phyloP scores from a whole-genome alignment of 345 rosid genomes.

The Hirschfeldia incana region DNA sequence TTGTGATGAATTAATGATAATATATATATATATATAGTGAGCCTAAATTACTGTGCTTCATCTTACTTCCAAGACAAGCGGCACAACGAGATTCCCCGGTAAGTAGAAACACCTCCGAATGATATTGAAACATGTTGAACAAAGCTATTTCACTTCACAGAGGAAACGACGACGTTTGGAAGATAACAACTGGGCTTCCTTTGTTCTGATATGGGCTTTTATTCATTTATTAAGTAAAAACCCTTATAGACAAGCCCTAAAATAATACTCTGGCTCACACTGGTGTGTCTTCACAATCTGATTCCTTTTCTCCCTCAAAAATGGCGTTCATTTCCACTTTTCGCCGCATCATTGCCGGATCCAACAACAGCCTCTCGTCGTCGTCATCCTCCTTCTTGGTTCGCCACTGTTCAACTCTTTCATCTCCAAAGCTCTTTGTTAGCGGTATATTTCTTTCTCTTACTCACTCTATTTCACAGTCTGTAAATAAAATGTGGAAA shows the following conservation, averaged over 20 bases:
- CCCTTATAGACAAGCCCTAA: neutral
- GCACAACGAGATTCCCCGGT: too few relatives aligned
- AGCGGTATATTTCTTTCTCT: conserved; percentile 48
- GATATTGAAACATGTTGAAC: too few relatives aligned
- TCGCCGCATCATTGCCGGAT: conserved; percentile 45
- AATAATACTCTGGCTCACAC: neutral
- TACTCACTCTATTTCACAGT: too few relatives aligned
- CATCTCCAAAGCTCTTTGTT: conserved; percentile 79
- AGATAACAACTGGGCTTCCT: neutral
- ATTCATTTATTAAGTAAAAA: neutral
- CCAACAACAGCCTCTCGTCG: conserved; percentile 36
- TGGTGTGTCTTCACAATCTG: neutral
- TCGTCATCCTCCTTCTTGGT: conserved; percentile 35
- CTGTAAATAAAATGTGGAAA: too few relatives aligned
- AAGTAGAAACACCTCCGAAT: too few relatives aligned
- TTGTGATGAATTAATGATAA: too few relatives aligned
- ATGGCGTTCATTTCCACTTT: conserved; percentile 67
- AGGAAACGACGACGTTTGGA: neutral
- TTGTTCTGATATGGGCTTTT: neutral
- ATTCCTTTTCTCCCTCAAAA: neutral
- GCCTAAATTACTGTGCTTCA: too few relatives aligned
- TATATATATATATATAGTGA: too few relatives aligned
- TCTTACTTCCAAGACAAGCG: neutral
- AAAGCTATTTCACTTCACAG: too few relatives aligned
- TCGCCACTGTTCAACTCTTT: conserved; percentile 63